Percentiles rank a stretch among this genome's conserved stretches.
Conservation (phyloP, 257 asterid species). For the Catharanthus roseus region DNA sequence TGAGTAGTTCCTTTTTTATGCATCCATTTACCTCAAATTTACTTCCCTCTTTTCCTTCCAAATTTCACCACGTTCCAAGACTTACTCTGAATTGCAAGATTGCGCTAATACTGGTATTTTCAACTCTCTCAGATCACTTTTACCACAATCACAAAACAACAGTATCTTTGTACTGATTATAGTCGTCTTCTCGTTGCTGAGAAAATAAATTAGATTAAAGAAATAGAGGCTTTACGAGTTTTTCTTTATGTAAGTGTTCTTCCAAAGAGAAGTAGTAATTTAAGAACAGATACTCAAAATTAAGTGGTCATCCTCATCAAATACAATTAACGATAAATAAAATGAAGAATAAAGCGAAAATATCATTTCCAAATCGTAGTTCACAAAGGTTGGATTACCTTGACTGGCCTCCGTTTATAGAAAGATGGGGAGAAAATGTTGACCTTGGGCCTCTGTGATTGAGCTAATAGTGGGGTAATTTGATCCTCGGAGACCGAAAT, state of each 20-base stretch:
- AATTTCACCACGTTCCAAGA: neutral
- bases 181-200: neutral
- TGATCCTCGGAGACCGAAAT: constrained; percentile 23
- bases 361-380: neutral
- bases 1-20: no score
- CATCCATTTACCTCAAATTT: no score
- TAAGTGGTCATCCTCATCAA: neutral
- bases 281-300: neutral
- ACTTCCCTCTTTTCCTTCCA: no score
- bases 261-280: no score
- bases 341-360: neutral
- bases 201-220: neutral
- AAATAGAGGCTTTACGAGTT: neutral
- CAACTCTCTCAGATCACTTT: no score
- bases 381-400: constrained; percentile 10
- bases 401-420: constrained; percentile 21
- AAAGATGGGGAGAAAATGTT: constrained; percentile 36
- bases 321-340: no score
- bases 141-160: no score
- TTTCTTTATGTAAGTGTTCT: no score
- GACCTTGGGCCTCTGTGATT: constrained; percentile 32
- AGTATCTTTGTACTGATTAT: neutral
- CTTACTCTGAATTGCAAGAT: no score
- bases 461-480: constrained; percentile 26
- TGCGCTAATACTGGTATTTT: no score